phyloP scores from a whole-genome alignment of 345 rosid species.

The Reutealis trisperma region DNA sequence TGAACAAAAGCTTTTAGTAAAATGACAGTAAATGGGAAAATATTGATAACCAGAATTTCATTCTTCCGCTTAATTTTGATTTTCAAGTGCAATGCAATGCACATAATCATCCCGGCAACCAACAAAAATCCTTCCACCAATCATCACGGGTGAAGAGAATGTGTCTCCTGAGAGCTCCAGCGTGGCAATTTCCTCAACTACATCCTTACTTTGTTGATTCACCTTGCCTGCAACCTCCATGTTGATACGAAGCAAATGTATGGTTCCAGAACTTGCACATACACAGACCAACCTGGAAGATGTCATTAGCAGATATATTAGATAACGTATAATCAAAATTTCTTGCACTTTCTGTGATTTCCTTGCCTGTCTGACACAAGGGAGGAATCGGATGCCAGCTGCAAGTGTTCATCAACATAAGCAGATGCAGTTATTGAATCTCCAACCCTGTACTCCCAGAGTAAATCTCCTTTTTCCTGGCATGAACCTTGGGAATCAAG shows the following conservation, averaged over 20 bases:
- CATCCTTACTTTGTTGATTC: constrained; percentile 20
- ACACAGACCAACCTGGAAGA: constrained; percentile 73
- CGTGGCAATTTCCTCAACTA: constrained; percentile 58
- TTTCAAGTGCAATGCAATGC: constrained; percentile 46
- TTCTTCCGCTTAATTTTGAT: background rate
- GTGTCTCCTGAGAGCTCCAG: constrained; percentile 63
- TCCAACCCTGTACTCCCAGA: constrained; percentile 75
- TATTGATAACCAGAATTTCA: background rate
- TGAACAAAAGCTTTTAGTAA: background rate
- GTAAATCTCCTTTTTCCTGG: constrained; percentile 66
- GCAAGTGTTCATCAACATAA: constrained; percentile 77
- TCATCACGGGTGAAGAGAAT: constrained; percentile 93
- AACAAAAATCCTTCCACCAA: constrained; percentile 81
- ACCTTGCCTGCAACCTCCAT: constrained; percentile 23
- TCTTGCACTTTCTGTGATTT: background rate
- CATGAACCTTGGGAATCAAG: background rate
- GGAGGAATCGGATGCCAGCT: constrained; percentile 41
- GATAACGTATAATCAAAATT: background rate
- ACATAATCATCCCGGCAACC: constrained; percentile 88
- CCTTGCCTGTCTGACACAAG: constrained; percentile 58
- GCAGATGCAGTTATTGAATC: constrained; percentile 85
- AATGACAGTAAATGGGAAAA: background rate
- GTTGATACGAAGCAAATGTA: constrained; percentile 53
- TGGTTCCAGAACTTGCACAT: constrained; percentile 65
- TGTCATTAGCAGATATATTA: background rate